Percentiles rank a stretch among this genome's conserved stretches.
phyloP scores from a whole-genome alignment of 2,329 filamentous ascomycete species.

The Lachnum nothofagi region DNA sequence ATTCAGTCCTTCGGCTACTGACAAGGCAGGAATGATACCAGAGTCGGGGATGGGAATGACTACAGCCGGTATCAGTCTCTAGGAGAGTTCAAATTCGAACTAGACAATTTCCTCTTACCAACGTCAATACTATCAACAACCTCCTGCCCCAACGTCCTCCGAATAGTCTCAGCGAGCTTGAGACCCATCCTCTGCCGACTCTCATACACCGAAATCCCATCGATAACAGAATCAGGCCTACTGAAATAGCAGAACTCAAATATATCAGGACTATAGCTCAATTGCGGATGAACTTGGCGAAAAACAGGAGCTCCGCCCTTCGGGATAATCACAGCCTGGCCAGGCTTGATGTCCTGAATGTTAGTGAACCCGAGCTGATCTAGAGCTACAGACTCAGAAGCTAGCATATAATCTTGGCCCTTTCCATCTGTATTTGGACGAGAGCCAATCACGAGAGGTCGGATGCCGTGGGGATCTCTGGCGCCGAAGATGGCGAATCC shows the following conservation, averaged over 20 bases:
- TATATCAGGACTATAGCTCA: slow-evolving; percentile 71
- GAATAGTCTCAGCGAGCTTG: slow-evolving; percentile 67
- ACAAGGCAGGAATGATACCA: slow-evolving; percentile 1
- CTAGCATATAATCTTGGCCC: slow-evolving; percentile 76
- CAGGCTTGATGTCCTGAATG: slow-evolving; percentile 69
- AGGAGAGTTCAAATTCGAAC: not conserved
- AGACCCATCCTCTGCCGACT: slow-evolving; percentile 79
- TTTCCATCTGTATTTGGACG: slow-evolving; percentile 56
- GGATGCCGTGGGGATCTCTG: slow-evolving; percentile 70
- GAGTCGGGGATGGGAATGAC: slow-evolving; percentile 4
- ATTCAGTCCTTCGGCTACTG: slow-evolving; percentile 26
- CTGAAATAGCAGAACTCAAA: slow-evolving; percentile 84
- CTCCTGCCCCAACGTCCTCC: slow-evolving; percentile 59
- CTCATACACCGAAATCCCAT: slow-evolving; percentile 77
- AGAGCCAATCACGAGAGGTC: slow-evolving; percentile 70
- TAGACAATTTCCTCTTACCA: not conserved
- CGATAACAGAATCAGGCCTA: slow-evolving; percentile 70
- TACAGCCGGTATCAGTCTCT: not conserved
- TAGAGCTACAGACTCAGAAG: slow-evolving; percentile 76
- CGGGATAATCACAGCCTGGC: slow-evolving; percentile 74
- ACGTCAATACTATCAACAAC: slow-evolving; percentile 69
- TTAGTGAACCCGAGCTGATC: slow-evolving; percentile 71
- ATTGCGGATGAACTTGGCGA: slow-evolving; percentile 60
- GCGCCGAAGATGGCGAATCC: slow-evolving; percentile 1
- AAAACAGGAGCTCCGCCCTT: slow-evolving; percentile 70